These are phyloP conservation scores for Colletotrichum zoysiae DNA, from an alignment of 2,329 filamentous ascomycete species.

Conservation along the genomic window DNA sequence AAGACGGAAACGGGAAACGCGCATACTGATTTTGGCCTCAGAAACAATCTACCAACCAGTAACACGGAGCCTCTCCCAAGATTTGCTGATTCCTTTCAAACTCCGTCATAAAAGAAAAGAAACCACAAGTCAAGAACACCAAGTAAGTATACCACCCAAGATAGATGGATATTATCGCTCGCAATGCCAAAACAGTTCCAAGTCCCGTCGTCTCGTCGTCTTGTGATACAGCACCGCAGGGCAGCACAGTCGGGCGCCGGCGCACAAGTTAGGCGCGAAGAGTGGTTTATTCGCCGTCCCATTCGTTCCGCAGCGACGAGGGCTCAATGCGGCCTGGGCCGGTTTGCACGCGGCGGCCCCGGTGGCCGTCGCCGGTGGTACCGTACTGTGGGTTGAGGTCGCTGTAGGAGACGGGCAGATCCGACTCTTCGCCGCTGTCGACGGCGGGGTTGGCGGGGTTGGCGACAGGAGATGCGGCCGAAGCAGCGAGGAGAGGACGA, in stretches of 20 bases:
- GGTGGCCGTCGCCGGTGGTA: conserved; percentile 27
- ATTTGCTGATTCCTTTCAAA: not conserved
- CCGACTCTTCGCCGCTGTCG: conserved; percentile 38
- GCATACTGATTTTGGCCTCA: not conserved
- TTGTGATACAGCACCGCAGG: not conserved
- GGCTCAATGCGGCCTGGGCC: conserved; percentile 21
- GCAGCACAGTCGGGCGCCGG: not conserved
- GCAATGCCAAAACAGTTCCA: conserved; percentile 7
- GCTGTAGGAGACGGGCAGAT: conserved; percentile 32
- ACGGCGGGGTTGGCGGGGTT: not conserved
- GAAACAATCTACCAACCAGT: not conserved
- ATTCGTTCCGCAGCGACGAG: conserved; percentile 34
- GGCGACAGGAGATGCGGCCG: not conserved
- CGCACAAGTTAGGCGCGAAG: too few species aligned
- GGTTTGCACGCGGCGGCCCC: conserved; percentile 11
- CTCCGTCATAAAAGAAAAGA: not conserved
- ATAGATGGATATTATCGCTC: conserved; percentile 6
- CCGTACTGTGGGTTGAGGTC: conserved; percentile 37
- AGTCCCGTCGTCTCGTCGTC: not conserved
- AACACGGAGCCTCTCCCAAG: not conserved
- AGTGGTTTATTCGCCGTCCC: conserved; percentile 13
- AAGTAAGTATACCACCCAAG: not conserved
- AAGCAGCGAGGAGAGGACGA: conserved; percentile 30
- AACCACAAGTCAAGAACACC: too few species aligned
- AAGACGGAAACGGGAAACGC: not conserved